Conservation (phyloP, 139 green algal species). For the Micractinium conductrix region DNA sequence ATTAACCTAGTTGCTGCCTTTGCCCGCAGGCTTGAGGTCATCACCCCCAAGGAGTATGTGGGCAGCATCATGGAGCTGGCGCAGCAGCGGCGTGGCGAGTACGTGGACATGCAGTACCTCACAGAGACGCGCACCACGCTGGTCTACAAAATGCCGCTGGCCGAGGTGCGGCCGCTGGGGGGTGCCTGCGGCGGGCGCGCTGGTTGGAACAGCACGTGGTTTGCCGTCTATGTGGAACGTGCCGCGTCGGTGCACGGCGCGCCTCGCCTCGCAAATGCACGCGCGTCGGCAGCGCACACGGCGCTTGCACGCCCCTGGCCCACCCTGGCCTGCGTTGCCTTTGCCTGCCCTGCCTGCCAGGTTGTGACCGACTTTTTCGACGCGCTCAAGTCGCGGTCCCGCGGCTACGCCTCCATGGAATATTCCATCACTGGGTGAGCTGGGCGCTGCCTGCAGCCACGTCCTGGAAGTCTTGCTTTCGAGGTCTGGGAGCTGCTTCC, state of each 20-base stretch:
- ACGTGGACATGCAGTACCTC: conserved; percentile 96
- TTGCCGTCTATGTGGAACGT: no score
- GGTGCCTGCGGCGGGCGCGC: no score
- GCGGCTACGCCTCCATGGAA: conserved; percentile 98
- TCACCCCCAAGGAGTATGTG: conserved; percentile 91
- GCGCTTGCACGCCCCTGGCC: no score
- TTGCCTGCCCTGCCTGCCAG: conserved; percentile 3
- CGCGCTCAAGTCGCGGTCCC: conserved; percentile 90
- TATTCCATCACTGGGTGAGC: conserved; percentile 74
- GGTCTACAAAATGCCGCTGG: conserved; percentile 95
- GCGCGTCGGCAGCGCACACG: no score
- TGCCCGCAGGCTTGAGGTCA: conserved; percentile 75
- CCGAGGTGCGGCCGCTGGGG: no score
- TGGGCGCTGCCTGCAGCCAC: background rate
- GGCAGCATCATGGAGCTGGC: conserved; percentile 96
- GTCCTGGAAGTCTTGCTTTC: no score
- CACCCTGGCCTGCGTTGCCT: background rate
- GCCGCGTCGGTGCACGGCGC: no score
- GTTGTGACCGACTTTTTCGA: conserved; percentile 99
- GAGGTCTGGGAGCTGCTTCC: no score
- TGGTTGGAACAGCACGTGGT: no score
- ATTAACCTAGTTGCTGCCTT: no score
- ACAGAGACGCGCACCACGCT: conserved; percentile 87
- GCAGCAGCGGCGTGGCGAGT: conserved; percentile 81
- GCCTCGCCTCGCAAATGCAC: no score